Conservation (phyloP, 129 eudicot species). For the sunflower (Helianthus annuus) region HanXRQr2.0-SUNRISE NC_035436.2:139570803-139571302, state of each 20-base stretch:
- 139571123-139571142: not conserved
- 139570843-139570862: too few species aligned
- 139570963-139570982: too few species aligned
- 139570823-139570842: too few species aligned
- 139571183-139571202: conserved; percentile 15
- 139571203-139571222: conserved; percentile 14
- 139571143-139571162: conserved; percentile 8
- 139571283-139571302: conserved; percentile 23
- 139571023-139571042: conserved; percentile 17
- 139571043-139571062: conserved; percentile 3
- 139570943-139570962: too few species aligned
- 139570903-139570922: too few species aligned
- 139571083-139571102: conserved; percentile 2
- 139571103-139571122: not conserved
- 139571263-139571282: conserved; percentile 19
- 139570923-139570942: too few species aligned
- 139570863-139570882: too few species aligned
- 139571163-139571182: not conserved
- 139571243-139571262: conserved; percentile 8
- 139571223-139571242: conserved; percentile 19
- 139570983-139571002: too few species aligned
- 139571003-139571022: conserved; percentile 2
- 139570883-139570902: too few species aligned
- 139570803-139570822: too few species aligned
- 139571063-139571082: conserved; percentile 6